A percentile compares a stretch with the other conserved stretches of the same genome.
phyloP scores from a whole-genome alignment of 108 stramenopile genomes.

The Phaeodactylum tricornutum region DNA sequence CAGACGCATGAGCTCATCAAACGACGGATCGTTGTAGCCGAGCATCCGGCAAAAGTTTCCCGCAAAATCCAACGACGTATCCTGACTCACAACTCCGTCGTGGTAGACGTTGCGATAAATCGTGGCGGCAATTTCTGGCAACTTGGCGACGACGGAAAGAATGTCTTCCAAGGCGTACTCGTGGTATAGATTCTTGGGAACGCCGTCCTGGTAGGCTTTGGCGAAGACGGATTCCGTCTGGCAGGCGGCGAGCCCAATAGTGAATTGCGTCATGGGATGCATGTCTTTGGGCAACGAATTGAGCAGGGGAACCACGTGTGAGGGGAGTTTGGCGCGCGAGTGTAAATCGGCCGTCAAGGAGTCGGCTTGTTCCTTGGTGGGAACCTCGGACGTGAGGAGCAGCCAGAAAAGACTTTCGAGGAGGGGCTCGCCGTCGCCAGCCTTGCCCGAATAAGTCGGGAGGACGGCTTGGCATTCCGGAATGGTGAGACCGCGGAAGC shows the following conservation, averaged over 20 bases:
- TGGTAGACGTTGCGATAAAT: constrained; percentile 96
- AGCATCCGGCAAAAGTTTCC: constrained; percentile 99
- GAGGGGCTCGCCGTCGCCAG: constrained; percentile 92
- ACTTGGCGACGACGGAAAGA: constrained; percentile 87
- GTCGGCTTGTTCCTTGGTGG: constrained; percentile 95
- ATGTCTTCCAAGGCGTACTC: constrained; percentile 91
- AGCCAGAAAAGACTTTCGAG: constrained; percentile 96
- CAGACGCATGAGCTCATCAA: constrained; percentile 99
- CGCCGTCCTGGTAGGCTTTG: constrained; percentile 88
- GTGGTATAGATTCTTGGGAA: constrained; percentile 91
- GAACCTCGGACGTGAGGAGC: constrained; percentile 93
- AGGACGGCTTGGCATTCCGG: constrained; percentile 96
- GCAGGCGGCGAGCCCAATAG: constrained; percentile 82
- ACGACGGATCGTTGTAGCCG: constrained; percentile 85
- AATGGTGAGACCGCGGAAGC: constrained; percentile 97
- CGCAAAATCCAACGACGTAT: constrained; percentile 90
- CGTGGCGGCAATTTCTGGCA: constrained; percentile 96
- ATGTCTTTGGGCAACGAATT: constrained; percentile 91
- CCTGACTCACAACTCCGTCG: constrained; percentile 89
- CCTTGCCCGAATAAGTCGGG: constrained; percentile 85
- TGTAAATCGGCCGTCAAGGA: constrained; percentile 92
- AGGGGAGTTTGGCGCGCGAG: constrained; percentile 78
- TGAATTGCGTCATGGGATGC: constrained; percentile 99
- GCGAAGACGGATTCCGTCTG: constrained; percentile 94
- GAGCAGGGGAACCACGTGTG: constrained; percentile 87